These are phyloP conservation scores for Colletotrichum simmondsii DNA, from an alignment of 2,329 filamentous ascomycete species.

Conservation along the genomic window DNA sequence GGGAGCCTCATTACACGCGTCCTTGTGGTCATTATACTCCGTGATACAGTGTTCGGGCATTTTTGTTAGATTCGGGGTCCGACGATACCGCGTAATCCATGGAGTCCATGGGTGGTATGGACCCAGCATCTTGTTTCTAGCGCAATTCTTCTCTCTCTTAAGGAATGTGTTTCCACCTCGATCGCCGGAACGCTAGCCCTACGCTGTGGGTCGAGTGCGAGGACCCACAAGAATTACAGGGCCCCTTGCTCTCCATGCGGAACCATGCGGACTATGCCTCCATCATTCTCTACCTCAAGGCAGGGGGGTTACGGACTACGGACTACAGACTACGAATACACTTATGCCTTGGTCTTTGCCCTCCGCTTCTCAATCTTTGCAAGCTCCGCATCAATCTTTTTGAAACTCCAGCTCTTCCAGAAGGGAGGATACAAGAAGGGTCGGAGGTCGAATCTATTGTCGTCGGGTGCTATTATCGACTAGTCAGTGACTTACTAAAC, in stretches of 20 bases:
- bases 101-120: too few relatives aligned
- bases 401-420: slow-evolving; percentile 49
- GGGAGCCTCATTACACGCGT: neutral
- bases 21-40: neutral
- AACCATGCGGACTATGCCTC: too few relatives aligned
- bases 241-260: too few relatives aligned
- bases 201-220: neutral
- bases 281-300: too few relatives aligned
- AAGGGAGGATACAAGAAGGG: slow-evolving; percentile 44
- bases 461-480: slow-evolving; percentile 38
- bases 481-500: neutral
- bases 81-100: neutral
- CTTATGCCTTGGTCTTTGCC: slow-evolving; percentile 15
- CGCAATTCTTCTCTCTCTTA: neutral
- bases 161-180: neutral
- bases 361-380: slow-evolving; percentile 44
- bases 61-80: neutral
- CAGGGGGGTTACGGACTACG: too few relatives aligned
- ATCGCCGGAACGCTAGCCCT: neutral
- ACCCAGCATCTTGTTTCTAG: neutral
- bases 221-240: neutral
- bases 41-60: neutral
- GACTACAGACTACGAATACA: neutral
- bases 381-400: slow-evolving; percentile 51
- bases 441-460: slow-evolving; percentile 42